Conservation (phyloP, 805 yeast species). For the Aciculoconidium aculeatum region DNA sequence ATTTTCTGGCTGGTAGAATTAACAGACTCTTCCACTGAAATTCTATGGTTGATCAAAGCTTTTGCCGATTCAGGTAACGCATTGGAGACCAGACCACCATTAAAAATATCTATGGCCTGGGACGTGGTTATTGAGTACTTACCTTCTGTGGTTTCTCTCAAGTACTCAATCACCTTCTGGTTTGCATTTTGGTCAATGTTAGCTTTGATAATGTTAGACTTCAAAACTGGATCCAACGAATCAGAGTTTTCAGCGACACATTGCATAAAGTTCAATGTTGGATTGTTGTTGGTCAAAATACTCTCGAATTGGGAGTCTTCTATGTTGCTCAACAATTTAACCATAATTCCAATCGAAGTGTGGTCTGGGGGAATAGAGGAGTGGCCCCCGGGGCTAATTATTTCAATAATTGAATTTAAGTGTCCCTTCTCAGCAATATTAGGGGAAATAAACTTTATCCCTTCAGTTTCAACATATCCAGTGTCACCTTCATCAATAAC, state of each 20-base stretch:
- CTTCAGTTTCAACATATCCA: slow-evolving; percentile 21
- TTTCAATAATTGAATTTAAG: slow-evolving; percentile 33
- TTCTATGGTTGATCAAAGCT: slow-evolving; percentile 39
- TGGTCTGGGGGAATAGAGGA: slow-evolving; percentile 46
- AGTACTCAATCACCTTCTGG: slow-evolving; percentile 26
- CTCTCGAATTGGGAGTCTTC: slow-evolving; percentile 34
- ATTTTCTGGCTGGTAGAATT: slow-evolving; percentile 27
- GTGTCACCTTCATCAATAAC: slow-evolving; percentile 39
- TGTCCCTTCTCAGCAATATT: slow-evolving; percentile 48
- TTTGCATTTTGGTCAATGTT: slow-evolving; percentile 33
- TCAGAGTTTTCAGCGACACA: slow-evolving; percentile 43
- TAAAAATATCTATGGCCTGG: slow-evolving; percentile 42
- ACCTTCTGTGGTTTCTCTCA: slow-evolving; percentile 16
- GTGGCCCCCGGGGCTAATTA: slow-evolving; percentile 47
- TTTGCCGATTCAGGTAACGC: slow-evolving; percentile 46
- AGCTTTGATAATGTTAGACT: slow-evolving; percentile 33
- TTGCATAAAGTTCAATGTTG: slow-evolving; percentile 37
- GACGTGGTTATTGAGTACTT: slow-evolving; percentile 41
- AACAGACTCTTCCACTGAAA: slow-evolving; percentile 40
- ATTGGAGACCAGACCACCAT: slow-evolving; percentile 46
- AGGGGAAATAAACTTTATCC: slow-evolving; percentile 37
- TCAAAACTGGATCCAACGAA: slow-evolving; percentile 25
- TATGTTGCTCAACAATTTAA: slow-evolving; percentile 33
- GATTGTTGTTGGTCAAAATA: slow-evolving; percentile 37
- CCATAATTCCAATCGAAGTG: slow-evolving; percentile 43